Base-by-base conservation (phyloP, 2,329 filamentous ascomycete genomes). In the Aaosphaeria arxii region DNA sequence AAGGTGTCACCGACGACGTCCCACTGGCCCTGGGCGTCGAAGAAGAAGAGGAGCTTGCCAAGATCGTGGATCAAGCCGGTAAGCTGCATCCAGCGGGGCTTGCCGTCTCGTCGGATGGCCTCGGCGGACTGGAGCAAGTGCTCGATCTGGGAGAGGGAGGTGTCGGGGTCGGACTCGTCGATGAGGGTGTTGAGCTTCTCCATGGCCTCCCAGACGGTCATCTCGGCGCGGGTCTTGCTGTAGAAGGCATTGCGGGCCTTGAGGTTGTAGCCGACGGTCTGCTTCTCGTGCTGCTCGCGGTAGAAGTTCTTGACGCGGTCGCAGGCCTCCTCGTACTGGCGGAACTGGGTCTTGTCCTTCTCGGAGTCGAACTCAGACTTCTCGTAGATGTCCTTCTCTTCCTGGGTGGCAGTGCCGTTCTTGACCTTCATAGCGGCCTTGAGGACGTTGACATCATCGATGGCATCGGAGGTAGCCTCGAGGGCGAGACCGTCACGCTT, bases 151-250 rank as follows among this genome's bases (percentile, higher is more conserved):
- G 84, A 87, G 53, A 96, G 84, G 42, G 82, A 84, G 41, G 91
- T 95, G 74, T 96, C 90, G 1, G 91, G 91, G 74, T 96, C 91
- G 17, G 86, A 91, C 72, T 95, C 88, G 73, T 96, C 91, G 69
- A 95, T 88, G 45, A 95, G 81, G 0, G 87, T 90, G 79, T 95
- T 89, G 64, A 95, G 85, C 73, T 90, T 91, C 80, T 95, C 89
- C 74, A 95, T 94, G 17, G 91, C 91, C 69, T 95, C 79, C 91
- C 90, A 95, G 68, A 95, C 80, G 53, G 85, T 87, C 88, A 95
- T 89, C 70, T 87, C 80, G 11, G 86, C 83, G 46, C 87, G 83
- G 1, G 81, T 81, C 52, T 84, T 81, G 55, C 78, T 79, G 70
- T 84, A 75, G 74, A 90, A 89, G 46, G 80, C 75, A 58, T 87